phyloP scores from a whole-genome alignment of 2,329 filamentous ascomycete species.

The Fusarium sp. region DNA sequence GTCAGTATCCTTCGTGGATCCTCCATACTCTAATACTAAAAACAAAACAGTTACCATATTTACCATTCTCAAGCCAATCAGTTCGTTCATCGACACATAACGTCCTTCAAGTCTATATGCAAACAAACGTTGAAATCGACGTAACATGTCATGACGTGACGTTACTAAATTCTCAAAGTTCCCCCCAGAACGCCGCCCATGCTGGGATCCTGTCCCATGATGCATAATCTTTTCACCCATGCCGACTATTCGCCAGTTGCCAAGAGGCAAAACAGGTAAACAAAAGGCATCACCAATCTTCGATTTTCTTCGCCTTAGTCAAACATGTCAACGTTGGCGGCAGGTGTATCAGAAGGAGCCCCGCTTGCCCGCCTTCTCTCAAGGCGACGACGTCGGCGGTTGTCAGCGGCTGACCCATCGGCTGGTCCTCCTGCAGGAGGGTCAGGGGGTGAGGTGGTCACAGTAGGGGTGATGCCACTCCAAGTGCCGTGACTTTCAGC shows the following conservation, averaged over 20 bases:
- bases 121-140: constrained; percentile 45
- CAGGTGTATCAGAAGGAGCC: constrained; percentile 43
- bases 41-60: constrained; percentile 25
- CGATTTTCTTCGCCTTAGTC: constrained; percentile 17
- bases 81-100: constrained; percentile 48
- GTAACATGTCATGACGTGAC: constrained; percentile 28
- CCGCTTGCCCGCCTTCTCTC: constrained; percentile 65
- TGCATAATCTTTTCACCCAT: constrained; percentile 30
- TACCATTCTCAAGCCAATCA: constrained; percentile 39
- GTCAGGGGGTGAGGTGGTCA: constrained; percentile 62
- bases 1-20: constrained; percentile 29
- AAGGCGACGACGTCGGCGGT: constrained; percentile 68
- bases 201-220: constrained; percentile 30
- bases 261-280: not conserved
- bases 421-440: constrained; percentile 54
- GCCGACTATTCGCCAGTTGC: not conserved
- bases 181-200: constrained; percentile 47
- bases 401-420: constrained; percentile 62
- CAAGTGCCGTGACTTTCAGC: constrained; percentile 68
- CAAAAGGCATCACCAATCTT: not conserved
- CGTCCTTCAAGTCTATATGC: constrained; percentile 48
- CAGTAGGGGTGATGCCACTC: constrained; percentile 58
- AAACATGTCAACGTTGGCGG: constrained; percentile 40
- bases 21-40: constrained; percentile 34
- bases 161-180: constrained; percentile 37